Percentiles rank a stretch among this genome's conserved stretches.
phyloP scores from a whole-genome alignment of 495 filamentous ascomycete species.

The Extremus antarcticus region DNA sequence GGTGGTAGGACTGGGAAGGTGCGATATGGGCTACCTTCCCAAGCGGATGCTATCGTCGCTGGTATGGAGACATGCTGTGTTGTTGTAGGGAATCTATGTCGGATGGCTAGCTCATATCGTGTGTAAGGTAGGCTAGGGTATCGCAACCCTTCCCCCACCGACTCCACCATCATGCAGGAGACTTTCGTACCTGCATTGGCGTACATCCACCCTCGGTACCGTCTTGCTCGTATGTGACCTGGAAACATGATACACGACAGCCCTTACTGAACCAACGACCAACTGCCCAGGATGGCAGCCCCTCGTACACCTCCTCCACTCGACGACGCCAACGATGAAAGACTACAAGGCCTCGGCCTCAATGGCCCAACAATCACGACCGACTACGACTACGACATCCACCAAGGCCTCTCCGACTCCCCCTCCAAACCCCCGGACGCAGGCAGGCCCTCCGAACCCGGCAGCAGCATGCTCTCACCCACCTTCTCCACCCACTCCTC shows the following conservation, averaged over 20 bases:
- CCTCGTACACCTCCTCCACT: slow-evolving; percentile 59
- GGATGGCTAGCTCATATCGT: not conserved
- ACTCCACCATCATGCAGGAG: not conserved
- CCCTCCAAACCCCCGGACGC: slow-evolving; percentile 1
- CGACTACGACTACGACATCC: slow-evolving; percentile 18
- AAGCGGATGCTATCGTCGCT: no score
- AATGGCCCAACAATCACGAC: slow-evolving; percentile 4
- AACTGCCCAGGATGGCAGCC: slow-evolving; percentile 35
- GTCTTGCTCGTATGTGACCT: no score
- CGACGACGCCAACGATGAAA: slow-evolving; percentile 37
- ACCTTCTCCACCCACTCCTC: slow-evolving; percentile 7
- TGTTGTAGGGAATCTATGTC: not conserved
- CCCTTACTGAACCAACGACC: not conserved
- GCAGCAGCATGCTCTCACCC: slow-evolving; percentile 11
- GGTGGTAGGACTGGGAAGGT: no score
- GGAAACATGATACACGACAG: not conserved
- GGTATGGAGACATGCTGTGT: not conserved
- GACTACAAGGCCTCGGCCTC: slow-evolving; percentile 29
- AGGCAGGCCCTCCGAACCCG: not conserved
- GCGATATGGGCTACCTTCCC: no score
- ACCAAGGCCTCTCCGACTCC: slow-evolving; percentile 13
- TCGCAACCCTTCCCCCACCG: slow-evolving; percentile 1
- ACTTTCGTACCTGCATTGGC: not conserved
- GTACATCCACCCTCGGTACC: no score
- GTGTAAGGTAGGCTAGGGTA: not conserved